Percentiles rank a stretch among this genome's conserved stretches.
Evolutionary conservation across 495 filamentous ascomycete species (phyloP).

Genomic region (Trypethelium eluteriae): DNA sequence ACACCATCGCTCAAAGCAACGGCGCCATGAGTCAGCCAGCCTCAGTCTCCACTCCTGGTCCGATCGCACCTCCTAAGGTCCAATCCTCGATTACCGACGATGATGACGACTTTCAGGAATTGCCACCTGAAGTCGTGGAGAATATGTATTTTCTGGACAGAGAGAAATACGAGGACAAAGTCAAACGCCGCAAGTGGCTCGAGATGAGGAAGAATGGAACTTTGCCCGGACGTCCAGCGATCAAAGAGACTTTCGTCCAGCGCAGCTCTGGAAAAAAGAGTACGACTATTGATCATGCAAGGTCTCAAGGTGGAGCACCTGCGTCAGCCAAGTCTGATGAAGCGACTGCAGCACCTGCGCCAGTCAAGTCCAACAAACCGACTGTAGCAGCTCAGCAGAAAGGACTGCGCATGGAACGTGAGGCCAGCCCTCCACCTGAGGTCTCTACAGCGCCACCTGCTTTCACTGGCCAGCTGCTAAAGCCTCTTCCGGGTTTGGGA

Average conservation of each 20-base stretch:
- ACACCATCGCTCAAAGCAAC: background rate
- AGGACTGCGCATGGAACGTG: background rate
- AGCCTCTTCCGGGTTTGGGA: background rate
- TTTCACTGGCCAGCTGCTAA: background rate
- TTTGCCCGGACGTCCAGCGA: background rate
- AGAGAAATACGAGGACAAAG: background rate
- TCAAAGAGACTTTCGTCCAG: background rate
- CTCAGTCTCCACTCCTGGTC: background rate
- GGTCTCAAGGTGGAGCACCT: no score
- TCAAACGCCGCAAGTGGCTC: background rate
- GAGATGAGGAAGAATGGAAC: background rate
- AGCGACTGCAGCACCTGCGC: no score
- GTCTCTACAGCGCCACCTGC: conserved; percentile 1
- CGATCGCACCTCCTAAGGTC: background rate
- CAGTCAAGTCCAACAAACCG: background rate
- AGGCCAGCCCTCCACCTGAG: background rate
- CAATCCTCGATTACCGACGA: background rate
- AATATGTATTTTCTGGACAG: background rate
- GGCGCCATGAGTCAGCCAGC: background rate
- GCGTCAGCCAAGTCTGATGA: no score
- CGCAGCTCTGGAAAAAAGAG: background rate
- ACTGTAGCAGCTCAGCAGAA: background rate
- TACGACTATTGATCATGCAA: background rate
- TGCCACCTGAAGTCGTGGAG: background rate
- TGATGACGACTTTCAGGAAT: background rate